Percentiles rank a stretch among this genome's conserved stretches.
These are phyloP conservation scores for Mortierella sp. DNA, from an alignment of 371 early-diverging fungal genomes.

Conservation along the genomic window DNA sequence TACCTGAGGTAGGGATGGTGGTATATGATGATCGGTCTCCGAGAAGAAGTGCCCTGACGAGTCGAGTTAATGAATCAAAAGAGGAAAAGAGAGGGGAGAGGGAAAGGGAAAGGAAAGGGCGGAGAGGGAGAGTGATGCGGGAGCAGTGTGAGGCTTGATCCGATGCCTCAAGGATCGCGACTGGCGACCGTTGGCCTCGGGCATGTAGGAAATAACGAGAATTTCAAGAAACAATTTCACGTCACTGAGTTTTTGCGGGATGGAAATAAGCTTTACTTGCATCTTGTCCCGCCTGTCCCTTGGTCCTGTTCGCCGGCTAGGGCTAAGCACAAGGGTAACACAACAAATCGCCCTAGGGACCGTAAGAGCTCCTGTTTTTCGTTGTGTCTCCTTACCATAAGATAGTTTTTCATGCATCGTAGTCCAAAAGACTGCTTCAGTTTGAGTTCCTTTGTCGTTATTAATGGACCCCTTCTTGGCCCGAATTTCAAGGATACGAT, in stretches of 20 bases:
- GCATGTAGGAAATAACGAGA: slow-evolving; percentile 4
- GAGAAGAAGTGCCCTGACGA: slow-evolving; percentile 10
- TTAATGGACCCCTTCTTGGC: too few relatives aligned
- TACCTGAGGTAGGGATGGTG: neutral
- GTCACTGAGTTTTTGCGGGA: neutral
- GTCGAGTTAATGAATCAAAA: slow-evolving; percentile 11
- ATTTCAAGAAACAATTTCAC: neutral
- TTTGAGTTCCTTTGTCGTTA: too few relatives aligned
- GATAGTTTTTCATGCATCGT: too few relatives aligned
- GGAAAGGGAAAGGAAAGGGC: neutral
- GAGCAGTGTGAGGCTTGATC: slow-evolving; percentile 10
- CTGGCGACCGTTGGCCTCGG: slow-evolving; percentile 13
- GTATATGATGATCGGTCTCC: slow-evolving; percentile 14
- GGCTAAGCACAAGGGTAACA: too few relatives aligned
- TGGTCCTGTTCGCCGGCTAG: neutral
- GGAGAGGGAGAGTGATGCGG: neutral
- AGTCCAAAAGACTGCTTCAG: too few relatives aligned
- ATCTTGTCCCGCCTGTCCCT: neutral
- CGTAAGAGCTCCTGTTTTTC: too few relatives aligned
- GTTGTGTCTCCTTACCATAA: too few relatives aligned
- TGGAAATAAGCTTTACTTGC: neutral
- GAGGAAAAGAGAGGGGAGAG: neutral
- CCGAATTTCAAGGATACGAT: too few relatives aligned
- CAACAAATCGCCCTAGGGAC: too few relatives aligned
- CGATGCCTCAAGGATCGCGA: slow-evolving; percentile 7